Evolutionary conservation across 805 yeast species (phyloP).

Genomic region (Henningerozyma blattae): DNA sequence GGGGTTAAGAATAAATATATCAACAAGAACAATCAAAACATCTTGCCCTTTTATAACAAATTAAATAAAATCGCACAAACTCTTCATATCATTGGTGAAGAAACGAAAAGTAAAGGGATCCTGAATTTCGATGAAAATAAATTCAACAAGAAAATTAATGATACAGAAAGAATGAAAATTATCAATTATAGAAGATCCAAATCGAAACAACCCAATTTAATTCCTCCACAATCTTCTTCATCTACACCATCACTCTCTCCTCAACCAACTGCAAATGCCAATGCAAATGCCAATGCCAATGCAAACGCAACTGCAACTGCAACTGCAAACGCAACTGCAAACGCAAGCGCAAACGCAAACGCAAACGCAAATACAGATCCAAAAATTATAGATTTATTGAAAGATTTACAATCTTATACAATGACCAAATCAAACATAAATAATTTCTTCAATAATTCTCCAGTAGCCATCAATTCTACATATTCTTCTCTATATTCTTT

Average conservation of each 20-base stretch:
- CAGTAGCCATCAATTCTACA: conserved; percentile 29
- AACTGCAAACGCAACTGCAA: neutral
- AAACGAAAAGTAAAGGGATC: conserved; percentile 24
- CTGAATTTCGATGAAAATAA: conserved; percentile 16
- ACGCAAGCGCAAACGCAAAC: neutral
- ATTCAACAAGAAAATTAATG: conserved; percentile 15
- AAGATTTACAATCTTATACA: conserved; percentile 18
- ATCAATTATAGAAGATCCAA: conserved; percentile 2
- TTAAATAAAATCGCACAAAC: conserved; percentile 24
- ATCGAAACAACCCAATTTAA: too few relatives aligned
- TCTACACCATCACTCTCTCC: too few relatives aligned
- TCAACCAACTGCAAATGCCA: neutral
- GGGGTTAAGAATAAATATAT: conserved; percentile 28
- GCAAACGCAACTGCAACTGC: neutral
- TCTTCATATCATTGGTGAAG: conserved; percentile 24
- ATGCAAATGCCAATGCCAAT: neutral
- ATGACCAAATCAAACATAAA: conserved; percentile 14
- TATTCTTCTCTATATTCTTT: conserved; percentile 60
- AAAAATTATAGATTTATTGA: conserved; percentile 6
- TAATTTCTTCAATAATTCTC: conserved; percentile 23
- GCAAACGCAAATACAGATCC: conserved; percentile 2
- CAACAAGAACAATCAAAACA: conserved; percentile 11
- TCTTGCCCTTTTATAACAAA: conserved; percentile 16
- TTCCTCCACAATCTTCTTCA: neutral
- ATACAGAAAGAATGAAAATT: conserved; percentile 13